phyloP scores from a whole-genome alignment of 2,329 filamentous ascomycete species.

The Apiospora pterosperma region DNA sequence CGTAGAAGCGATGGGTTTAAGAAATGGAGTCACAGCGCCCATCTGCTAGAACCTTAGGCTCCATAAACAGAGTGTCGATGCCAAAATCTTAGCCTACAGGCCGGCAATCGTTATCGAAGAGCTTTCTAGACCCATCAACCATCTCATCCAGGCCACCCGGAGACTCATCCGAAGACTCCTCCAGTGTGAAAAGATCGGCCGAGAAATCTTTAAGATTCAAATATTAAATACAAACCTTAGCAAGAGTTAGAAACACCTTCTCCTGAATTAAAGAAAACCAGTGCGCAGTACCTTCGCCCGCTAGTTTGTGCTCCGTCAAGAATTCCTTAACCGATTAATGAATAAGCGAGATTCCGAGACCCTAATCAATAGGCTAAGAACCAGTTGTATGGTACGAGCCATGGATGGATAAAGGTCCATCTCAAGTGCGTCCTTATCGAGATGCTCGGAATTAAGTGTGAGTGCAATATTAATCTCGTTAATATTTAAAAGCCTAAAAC shows the following conservation, averaged over 20 bases:
- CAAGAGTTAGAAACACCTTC: conserved; percentile 13
- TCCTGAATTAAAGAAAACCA: conserved; percentile 8
- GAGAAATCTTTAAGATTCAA: conserved; percentile 32
- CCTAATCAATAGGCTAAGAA: conserved; percentile 30
- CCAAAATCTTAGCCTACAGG: conserved; percentile 12
- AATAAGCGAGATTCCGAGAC: conserved; percentile 29
- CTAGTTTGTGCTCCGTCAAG: conserved; percentile 13
- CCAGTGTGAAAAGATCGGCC: conserved; percentile 21
- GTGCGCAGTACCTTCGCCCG: neutral
- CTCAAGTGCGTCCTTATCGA: conserved; percentile 18
- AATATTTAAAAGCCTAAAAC: conserved; percentile 28
- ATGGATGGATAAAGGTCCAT: conserved; percentile 27
- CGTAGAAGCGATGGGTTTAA: conserved; percentile 27
- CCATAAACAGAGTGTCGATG: conserved; percentile 17
- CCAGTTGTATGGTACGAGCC: conserved; percentile 22
- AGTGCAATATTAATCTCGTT: conserved; percentile 32
- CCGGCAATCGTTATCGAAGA: conserved; percentile 3
- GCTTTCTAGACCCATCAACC: neutral
- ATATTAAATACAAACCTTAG: conserved; percentile 20
- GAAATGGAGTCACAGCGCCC: conserved; percentile 20
- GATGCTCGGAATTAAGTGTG: conserved; percentile 21
- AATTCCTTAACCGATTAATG: conserved; percentile 35
- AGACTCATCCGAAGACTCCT: conserved; percentile 1
- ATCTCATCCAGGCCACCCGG: neutral
- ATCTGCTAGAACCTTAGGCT: conserved; percentile 17